A percentile compares a stretch with the other conserved stretches of the same genome.
Conservation (phyloP, 805 yeast genomes). For the Wickerhamomyces alni region DNA sequence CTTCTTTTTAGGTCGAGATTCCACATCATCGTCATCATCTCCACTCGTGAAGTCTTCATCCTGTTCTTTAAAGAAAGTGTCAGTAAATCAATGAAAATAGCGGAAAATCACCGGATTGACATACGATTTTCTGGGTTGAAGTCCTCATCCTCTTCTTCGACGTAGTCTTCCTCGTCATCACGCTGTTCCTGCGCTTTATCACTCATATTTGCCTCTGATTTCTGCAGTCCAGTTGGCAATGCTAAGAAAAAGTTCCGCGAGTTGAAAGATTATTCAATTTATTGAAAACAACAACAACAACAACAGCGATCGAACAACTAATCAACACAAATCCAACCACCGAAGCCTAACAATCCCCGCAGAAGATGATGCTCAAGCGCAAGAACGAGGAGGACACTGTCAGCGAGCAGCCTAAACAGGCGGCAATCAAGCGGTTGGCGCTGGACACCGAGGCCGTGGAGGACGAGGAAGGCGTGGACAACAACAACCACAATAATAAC, state of each 20-base stretch:
- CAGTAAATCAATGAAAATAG: slow-evolving; percentile 2
- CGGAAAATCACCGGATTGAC: slow-evolving; percentile 2
- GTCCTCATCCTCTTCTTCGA: slow-evolving; percentile 55
- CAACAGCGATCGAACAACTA: neutral
- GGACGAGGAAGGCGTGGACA: slow-evolving; percentile 5
- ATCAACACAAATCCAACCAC: neutral
- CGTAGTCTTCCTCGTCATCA: slow-evolving; percentile 34
- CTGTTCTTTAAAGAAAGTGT: slow-evolving; percentile 1
- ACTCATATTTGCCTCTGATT: too few species aligned
- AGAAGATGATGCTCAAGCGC: slow-evolving; percentile 35
- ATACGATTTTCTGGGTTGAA: slow-evolving; percentile 37
- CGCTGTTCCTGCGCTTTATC: too few species aligned
- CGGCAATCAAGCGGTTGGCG: slow-evolving; percentile 58
- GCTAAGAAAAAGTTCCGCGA: too few species aligned
- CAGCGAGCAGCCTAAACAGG: slow-evolving; percentile 32
- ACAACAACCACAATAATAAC: too few species aligned
- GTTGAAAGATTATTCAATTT: too few species aligned
- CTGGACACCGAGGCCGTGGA: slow-evolving; percentile 53
- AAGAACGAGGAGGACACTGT: slow-evolving; percentile 52
- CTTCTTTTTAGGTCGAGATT: slow-evolving; percentile 11
- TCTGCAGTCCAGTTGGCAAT: too few species aligned
- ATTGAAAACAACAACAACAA: too few species aligned
- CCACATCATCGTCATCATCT: slow-evolving; percentile 20
- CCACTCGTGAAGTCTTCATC: slow-evolving; percentile 16
- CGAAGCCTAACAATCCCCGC: too few species aligned